Conservation (phyloP, 2,329 filamentous ascomycete genomes). For the Phoma sp. region DNA sequence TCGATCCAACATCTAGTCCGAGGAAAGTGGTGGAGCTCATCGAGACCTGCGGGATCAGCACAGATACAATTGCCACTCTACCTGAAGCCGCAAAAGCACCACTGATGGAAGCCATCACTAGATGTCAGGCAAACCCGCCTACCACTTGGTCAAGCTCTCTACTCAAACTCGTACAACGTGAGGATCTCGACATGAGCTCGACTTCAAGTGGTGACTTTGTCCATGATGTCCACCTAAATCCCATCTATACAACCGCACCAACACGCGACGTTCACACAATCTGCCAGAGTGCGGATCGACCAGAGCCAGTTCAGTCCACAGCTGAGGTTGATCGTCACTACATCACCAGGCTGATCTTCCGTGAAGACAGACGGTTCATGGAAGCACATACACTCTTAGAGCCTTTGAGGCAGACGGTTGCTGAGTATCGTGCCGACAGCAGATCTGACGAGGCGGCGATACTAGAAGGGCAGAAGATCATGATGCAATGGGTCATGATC, state of each 20-base stretch:
- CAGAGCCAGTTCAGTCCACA: constrained; percentile 74
- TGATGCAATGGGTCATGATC: constrained; percentile 84
- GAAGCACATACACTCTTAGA: constrained; percentile 88
- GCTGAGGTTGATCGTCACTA: constrained; percentile 81
- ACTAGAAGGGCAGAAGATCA: constrained; percentile 88
- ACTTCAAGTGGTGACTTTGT: constrained; percentile 26
- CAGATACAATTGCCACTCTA: constrained; percentile 76
- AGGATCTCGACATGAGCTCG: constrained; percentile 70
- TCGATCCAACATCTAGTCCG: constrained; percentile 50
- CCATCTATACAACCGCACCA: constrained; percentile 22
- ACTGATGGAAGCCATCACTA: constrained; percentile 82
- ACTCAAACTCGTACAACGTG: constrained; percentile 78
- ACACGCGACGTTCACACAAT: constrained; percentile 77
- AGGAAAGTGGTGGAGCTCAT: constrained; percentile 76
- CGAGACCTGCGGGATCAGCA: constrained; percentile 71
- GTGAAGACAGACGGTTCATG: constrained; percentile 85
- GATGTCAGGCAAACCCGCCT: constrained; percentile 83
- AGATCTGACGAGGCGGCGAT: constrained; percentile 86
- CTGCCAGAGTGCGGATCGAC: constrained; percentile 70
- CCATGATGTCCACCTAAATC: constrained; percentile 32
- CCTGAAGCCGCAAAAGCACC: constrained; percentile 84
- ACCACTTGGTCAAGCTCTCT: constrained; percentile 75
- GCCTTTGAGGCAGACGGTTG: constrained; percentile 78
- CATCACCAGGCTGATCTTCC: constrained; percentile 88
- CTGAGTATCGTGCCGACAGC: constrained; percentile 77